Evolutionary conservation across 208 protist species (phyloP), one percentile per base, ranked within the genome.

Genomic region (Trypanosoma vivax): DNA sequence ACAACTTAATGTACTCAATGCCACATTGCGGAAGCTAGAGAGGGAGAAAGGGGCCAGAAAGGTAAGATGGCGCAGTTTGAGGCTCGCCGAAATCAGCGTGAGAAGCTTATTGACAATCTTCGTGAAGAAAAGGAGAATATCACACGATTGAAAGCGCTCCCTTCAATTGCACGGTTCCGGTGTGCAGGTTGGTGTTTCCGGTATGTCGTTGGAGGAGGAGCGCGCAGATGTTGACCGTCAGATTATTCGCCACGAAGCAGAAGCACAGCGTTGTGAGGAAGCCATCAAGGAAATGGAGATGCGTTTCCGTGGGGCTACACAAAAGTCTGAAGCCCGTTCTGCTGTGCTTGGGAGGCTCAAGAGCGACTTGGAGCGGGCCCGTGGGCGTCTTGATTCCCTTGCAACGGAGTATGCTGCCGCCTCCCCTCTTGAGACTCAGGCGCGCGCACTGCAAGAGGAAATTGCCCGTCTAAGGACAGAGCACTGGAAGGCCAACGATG

Each of bases 161-260:
- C 66, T 95, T 25, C 73, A 86, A 53, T 70, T 95, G 9, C 54
- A 86, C 19, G 65, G 79, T 30, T 82, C 81, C 18, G 88, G 88
- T 30, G 81, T 95, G 21, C 73, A 76, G 30, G 88, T 79, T 4
- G 83, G 82, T n/a, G 60, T 66, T 18, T 76, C 76, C 18, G 88
- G 88, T 28, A 48, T 90, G 42, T 90, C 83, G 0, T 64, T 95
- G 29, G 82, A 75, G 39, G 82, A 91, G 50, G 80, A 95, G 59
- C 69, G 73, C 13, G 68, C 61, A 21, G 50, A 79, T 45, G 61
- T 90, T 14, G 78, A 93, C 11, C 49, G 74, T 37, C 57, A 90
- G 40, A 50, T 83, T 14, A 78, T 92, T 50, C 65, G 79, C 25
- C 52, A 65, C 27, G 48, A 63, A 30, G 81, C 81, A 3, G 51